Evolutionary conservation across 306 rosid species (phyloP).

Genomic region (Sicyos baderoa): DNA sequence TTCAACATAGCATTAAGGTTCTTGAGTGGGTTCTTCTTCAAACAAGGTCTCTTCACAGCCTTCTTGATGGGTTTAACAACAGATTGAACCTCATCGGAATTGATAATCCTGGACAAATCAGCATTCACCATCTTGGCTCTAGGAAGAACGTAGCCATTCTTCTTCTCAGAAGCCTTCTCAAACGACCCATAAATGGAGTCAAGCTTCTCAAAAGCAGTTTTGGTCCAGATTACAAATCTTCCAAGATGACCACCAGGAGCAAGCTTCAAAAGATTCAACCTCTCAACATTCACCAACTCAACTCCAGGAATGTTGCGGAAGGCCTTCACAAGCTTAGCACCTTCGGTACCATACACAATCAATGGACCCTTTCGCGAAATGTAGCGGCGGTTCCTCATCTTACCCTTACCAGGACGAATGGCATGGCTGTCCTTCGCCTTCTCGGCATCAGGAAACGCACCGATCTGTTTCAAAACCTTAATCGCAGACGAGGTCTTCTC

Average conservation of each 20-base stretch:
- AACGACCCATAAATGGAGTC: conserved; percentile 78
- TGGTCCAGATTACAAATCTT: conserved; percentile 76
- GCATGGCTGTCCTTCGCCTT: conserved; percentile 65
- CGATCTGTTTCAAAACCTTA: conserved; percentile 58
- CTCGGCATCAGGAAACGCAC: conserved; percentile 58
- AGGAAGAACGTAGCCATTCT: conserved; percentile 56
- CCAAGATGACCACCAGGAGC: conserved; percentile 93
- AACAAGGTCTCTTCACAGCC: conserved; percentile 43
- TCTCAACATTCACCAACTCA: conserved; percentile 62
- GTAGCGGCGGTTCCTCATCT: conserved; percentile 73
- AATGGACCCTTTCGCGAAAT: conserved; percentile 68
- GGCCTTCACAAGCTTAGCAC: conserved; percentile 71
- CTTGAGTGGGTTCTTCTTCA: conserved; percentile 82
- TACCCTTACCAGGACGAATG: conserved; percentile 76
- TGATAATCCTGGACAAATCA: conserved; percentile 69
- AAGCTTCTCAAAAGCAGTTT: conserved; percentile 75
- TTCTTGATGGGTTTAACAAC: conserved; percentile 73
- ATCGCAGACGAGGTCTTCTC: conserved; percentile 69
- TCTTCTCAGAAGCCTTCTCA: conserved; percentile 63
- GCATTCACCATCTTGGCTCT: conserved; percentile 72
- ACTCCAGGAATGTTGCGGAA: conserved; percentile 71
- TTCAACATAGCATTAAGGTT: conserved; percentile 58
- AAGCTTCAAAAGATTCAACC: conserved; percentile 56
- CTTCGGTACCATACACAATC: conserved; percentile 66
- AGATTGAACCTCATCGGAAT: conserved; percentile 77